phyloP scores from a whole-genome alignment of 2,329 filamentous ascomycete species.

The Scolecobasidium constrictum region DNA sequence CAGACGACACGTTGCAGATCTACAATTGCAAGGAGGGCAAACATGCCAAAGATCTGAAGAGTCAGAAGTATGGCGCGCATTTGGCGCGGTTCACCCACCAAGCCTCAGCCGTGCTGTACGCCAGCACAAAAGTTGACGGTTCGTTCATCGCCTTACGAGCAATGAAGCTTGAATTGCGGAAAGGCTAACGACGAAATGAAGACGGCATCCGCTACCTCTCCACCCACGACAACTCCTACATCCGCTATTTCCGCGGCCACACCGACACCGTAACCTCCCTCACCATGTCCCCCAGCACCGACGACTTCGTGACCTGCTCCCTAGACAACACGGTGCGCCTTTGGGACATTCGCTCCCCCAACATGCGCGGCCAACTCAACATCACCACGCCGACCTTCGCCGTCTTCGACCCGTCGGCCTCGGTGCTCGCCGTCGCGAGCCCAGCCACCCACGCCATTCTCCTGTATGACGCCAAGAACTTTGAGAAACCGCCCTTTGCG shows the following conservation, averaged over 20 bases:
- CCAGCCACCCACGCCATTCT: slow-evolving; percentile 69
- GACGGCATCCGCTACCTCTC: slow-evolving; percentile 79
- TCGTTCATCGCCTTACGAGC: slow-evolving; percentile 20
- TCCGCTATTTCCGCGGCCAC: slow-evolving; percentile 93
- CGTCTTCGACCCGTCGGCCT: slow-evolving; percentile 85
- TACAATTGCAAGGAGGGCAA: slow-evolving; percentile 89
- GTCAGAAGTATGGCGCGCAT: slow-evolving; percentile 95
- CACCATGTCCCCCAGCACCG: slow-evolving; percentile 71
- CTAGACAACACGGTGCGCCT: slow-evolving; percentile 84
- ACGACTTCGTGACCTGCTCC: slow-evolving; percentile 86
- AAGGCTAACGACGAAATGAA: slow-evolving; percentile 18
- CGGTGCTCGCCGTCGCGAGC: slow-evolving; percentile 81
- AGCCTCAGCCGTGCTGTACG: slow-evolving; percentile 83
- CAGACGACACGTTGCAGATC: slow-evolving; percentile 90
- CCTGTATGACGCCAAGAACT: slow-evolving; percentile 89
- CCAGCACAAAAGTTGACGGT: slow-evolving; percentile 90
- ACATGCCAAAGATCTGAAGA: slow-evolving; percentile 78
- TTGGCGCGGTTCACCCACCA: slow-evolving; percentile 91
- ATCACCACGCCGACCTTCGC: slow-evolving; percentile 72
- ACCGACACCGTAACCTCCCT: slow-evolving; percentile 74
- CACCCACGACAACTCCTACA: slow-evolving; percentile 91
- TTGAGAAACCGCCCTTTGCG: slow-evolving; percentile 80
- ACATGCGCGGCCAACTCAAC: slow-evolving; percentile 69
- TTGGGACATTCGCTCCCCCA: slow-evolving; percentile 77
- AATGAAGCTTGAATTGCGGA: neutral